Conservation (phyloP, 257 asterid genomes). For the Capsicum pubescens region DNA sequence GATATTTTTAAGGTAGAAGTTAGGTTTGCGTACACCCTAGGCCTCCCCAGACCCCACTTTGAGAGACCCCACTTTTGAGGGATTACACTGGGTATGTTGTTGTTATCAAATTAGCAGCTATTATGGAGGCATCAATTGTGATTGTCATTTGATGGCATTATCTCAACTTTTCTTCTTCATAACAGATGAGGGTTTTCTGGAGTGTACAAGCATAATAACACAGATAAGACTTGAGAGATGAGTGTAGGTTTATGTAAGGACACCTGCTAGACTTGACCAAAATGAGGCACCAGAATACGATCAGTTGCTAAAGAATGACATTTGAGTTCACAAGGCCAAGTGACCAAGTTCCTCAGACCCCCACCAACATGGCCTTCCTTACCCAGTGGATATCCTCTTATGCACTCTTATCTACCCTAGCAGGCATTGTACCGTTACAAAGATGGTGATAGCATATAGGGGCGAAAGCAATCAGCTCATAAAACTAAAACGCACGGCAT, state of each 20-base stretch:
- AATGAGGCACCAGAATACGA: not conserved
- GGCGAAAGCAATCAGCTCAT: not conserved
- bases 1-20: not conserved
- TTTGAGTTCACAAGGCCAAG: not conserved
- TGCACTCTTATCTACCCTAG: constrained; percentile 1
- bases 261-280: not conserved
- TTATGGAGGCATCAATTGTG: not conserved
- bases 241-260: not conserved
- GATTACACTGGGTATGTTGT: too few relatives aligned
- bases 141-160: not conserved
- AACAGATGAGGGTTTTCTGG: not conserved
- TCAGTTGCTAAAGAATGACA: constrained; percentile 3
- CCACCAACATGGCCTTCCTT: constrained; percentile 25
- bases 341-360: not conserved
- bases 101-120: not conserved
- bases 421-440: not conserved
- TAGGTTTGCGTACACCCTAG: too few relatives aligned
- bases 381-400: not conserved
- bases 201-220: constrained; percentile 18
- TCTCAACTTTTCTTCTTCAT: not conserved
- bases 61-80: too few relatives aligned
- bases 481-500: not conserved
- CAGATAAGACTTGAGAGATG: not conserved
- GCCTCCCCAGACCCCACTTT: too few relatives aligned
- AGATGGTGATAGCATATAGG: not conserved